Conservation (phyloP, 768 basidiomycete species). For the Lentinula edodes region DNA sequence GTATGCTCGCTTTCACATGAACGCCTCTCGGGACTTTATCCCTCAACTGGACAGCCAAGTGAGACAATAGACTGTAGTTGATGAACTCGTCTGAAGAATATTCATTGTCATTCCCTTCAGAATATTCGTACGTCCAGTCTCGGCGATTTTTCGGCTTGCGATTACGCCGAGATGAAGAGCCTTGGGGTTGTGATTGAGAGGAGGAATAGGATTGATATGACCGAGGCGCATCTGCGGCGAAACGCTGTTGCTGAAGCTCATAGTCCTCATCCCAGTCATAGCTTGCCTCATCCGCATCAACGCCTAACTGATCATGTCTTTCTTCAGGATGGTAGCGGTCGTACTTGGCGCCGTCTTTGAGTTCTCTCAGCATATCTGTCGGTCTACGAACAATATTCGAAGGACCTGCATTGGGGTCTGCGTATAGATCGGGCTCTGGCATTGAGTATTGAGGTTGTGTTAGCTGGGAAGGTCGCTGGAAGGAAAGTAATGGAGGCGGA, state of each 20-base stretch:
- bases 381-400: background rate
- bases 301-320: background rate
- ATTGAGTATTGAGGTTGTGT: background rate
- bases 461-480: background rate
- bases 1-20: constrained; percentile 91
- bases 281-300: background rate
- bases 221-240: background rate
- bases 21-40: constrained; percentile 85
- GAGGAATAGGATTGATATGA: background rate
- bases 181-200: background rate
- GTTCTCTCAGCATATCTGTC: background rate
- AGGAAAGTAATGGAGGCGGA: background rate
- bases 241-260: background rate
- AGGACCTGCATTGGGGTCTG: background rate
- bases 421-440: background rate
- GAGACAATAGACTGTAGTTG: constrained; percentile 81
- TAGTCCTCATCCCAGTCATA: constrained; percentile 3
- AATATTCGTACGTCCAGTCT: background rate
- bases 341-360: background rate
- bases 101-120: background rate
- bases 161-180: background rate
- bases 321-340: background rate
- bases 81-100: constrained; percentile 43
- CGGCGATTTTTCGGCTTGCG: background rate
- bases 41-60: constrained; percentile 83